A percentile compares a stretch with the other conserved stretches of the same genome.
Conservation (phyloP, 2,329 filamentous ascomycete genomes). For the Monosporascus sp. region DNA sequence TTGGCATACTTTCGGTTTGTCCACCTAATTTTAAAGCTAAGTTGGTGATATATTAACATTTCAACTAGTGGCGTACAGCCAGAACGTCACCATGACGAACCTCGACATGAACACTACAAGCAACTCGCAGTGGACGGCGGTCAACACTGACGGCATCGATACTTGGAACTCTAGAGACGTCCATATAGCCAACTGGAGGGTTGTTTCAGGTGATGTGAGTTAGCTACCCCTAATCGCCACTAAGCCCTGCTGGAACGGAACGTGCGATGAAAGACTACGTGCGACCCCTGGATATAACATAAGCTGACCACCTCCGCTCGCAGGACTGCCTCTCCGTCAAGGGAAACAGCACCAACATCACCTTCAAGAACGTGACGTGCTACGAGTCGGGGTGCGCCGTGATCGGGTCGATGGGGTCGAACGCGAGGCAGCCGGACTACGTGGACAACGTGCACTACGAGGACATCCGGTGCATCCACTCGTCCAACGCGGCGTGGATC, state of each 20-base stretch:
- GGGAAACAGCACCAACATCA: conserved; percentile 34
- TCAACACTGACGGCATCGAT: conserved; percentile 47
- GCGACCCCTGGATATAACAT: too few relatives aligned
- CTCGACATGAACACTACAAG: conserved; percentile 46
- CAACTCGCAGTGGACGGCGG: conserved; percentile 36
- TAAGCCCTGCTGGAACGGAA: too few relatives aligned
- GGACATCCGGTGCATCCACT: conserved; percentile 32
- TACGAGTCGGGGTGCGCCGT: conserved; percentile 33
- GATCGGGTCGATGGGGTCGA: conserved; percentile 32
- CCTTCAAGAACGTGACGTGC: conserved; percentile 32
- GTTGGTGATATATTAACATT: too few relatives aligned
- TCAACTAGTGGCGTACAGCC: conserved; percentile 27
- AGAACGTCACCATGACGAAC: conserved; percentile 47
- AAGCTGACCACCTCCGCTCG: not conserved
- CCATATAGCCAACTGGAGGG: conserved; percentile 40
- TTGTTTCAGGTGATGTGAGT: conserved; percentile 33
- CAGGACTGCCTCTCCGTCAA: conserved; percentile 37
- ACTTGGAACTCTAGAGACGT: conserved; percentile 46
- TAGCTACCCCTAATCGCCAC: not conserved
- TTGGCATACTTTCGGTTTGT: conserved; percentile 32
- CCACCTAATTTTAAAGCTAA: too few relatives aligned
- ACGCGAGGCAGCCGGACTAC: conserved; percentile 28
- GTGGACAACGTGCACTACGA: conserved; percentile 34
- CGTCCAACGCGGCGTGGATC: conserved; percentile 36
- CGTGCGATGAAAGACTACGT: too few relatives aligned